Evolutionary conservation across 177 flowering plant genomes (phyloP).

Genomic region (Vitis hybrid): DNA sequence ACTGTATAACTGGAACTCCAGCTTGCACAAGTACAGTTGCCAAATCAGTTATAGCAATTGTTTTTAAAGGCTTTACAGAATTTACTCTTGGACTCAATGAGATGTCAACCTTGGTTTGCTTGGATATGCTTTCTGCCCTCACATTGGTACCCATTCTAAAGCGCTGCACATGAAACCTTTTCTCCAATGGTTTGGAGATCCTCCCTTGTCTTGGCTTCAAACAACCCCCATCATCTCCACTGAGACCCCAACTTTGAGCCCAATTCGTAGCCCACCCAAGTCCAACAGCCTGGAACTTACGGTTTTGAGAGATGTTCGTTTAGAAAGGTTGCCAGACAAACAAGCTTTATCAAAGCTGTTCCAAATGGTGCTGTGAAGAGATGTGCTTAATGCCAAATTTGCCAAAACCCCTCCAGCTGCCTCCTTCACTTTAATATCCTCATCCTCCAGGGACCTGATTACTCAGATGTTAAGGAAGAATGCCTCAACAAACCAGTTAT

Average conservation of each 20-base stretch:
- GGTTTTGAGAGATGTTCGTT: too few species aligned
- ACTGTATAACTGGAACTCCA: conserved; percentile 83
- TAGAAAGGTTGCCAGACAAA: too few species aligned
- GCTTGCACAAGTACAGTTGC: conserved; percentile 93
- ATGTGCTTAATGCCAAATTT: conserved; percentile 59
- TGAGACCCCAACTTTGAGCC: too few species aligned
- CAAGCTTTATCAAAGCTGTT: too few species aligned
- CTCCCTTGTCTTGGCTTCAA: too few species aligned
- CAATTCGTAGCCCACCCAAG: too few species aligned
- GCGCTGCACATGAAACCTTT: conserved; percentile 6
- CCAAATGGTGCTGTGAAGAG: conserved; percentile 58
- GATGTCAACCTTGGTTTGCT: conserved; percentile 47
- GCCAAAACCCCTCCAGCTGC: conserved; percentile 86
- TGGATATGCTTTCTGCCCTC: conserved; percentile 35
- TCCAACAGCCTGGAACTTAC: too few species aligned
- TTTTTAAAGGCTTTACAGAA: conserved; percentile 89
- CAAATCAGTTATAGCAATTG: conserved; percentile 83
- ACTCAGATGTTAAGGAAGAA: conserved; percentile 54
- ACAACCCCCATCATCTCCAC: too few species aligned
- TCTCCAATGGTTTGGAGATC: too few species aligned
- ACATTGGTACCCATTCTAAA: conserved; percentile 28
- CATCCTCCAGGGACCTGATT: conserved; percentile 63
- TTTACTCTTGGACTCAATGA: conserved; percentile 85
- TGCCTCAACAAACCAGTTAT: conserved; percentile 56
- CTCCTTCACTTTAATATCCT: conserved; percentile 65